These are phyloP conservation scores for Xylaria sp. DNA, from an alignment of 2,329 filamentous ascomycete species.

Conservation along the genomic window DNA sequence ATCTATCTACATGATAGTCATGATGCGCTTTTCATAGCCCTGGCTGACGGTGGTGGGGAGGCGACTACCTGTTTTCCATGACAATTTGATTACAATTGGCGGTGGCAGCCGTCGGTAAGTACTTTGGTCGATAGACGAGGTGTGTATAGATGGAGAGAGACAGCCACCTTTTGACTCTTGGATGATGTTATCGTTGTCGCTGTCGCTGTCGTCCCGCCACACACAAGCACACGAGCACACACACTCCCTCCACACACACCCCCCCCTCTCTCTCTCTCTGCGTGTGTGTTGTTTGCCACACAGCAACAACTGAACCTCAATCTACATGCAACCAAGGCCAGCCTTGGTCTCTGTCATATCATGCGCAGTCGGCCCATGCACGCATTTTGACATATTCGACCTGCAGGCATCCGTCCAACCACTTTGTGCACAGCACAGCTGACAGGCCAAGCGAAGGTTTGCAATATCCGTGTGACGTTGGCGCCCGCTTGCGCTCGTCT, in stretches of 20 bases:
- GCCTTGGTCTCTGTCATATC: slow-evolving; percentile 7
- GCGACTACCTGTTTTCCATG: not conserved
- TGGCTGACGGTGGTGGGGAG: not conserved
- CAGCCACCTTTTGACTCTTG: not conserved
- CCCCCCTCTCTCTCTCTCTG: too few species aligned
- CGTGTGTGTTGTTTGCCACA: not conserved
- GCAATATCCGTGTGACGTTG: slow-evolving; percentile 8
- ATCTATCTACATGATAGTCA: not conserved
- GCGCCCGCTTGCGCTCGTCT: not conserved
- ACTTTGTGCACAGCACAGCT: not conserved
- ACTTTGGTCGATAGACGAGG: not conserved
- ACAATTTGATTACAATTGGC: not conserved
- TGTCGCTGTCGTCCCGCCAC: not conserved
- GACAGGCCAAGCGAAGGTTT: slow-evolving; percentile 12
- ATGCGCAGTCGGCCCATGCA: not conserved
- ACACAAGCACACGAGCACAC: too few species aligned
- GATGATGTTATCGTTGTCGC: not conserved
- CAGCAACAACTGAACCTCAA: not conserved
- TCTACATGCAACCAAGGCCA: slow-evolving; percentile 14
- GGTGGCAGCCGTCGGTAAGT: not conserved
- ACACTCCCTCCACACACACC: too few species aligned
- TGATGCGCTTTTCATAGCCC: not conserved
- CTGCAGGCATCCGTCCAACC: slow-evolving; percentile 15
- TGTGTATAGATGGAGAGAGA: not conserved
- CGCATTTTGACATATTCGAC: not conserved